phyloP scores from a whole-genome alignment of 192 early-diverging fungal genomes.

The Funneliformis mosseae region DNA sequence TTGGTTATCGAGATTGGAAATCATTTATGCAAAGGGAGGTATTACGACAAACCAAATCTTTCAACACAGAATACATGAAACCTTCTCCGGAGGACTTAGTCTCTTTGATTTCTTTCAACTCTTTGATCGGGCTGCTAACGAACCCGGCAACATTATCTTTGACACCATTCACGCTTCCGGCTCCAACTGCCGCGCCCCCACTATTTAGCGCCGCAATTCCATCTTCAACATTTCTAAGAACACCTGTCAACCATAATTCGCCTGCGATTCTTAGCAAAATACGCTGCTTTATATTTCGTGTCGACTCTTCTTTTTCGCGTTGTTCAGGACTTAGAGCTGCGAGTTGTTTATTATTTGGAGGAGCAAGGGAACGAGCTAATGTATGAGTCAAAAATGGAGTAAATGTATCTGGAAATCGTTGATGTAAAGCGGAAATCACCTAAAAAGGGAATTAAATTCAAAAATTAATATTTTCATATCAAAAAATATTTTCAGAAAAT shows the following conservation, averaged over 20 bases:
- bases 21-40: slow-evolving; percentile 15
- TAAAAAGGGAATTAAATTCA: slow-evolving; percentile 17
- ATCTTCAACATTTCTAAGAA: slow-evolving; percentile 69
- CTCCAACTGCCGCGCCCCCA: slow-evolving; percentile 38
- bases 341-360: slow-evolving; percentile 61
- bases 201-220: slow-evolving; percentile 53
- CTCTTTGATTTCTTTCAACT: slow-evolving; percentile 39
- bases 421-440: slow-evolving; percentile 81
- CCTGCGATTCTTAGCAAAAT: slow-evolving; percentile 68
- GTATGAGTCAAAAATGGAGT: slow-evolving; percentile 64
- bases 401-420: slow-evolving; percentile 86
- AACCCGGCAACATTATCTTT: slow-evolving; percentile 55
- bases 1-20: slow-evolving; percentile 11
- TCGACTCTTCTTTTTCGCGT: slow-evolving; percentile 83
- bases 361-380: slow-evolving; percentile 67
- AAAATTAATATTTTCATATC: not conserved
- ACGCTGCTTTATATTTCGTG: slow-evolving; percentile 66
- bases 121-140: slow-evolving; percentile 38
- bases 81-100: slow-evolving; percentile 39
- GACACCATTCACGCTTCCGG: slow-evolving; percentile 44
- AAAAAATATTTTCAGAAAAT: not conserved
- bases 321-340: slow-evolving; percentile 69
- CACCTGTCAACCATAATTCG: slow-evolving; percentile 83
- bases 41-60: slow-evolving; percentile 49
- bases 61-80: slow-evolving; percentile 53